Evolutionary conservation across 208 protist species (phyloP), one percentile per base, ranked within the genome.

Genomic region (Phytomonas serpens): DNA sequence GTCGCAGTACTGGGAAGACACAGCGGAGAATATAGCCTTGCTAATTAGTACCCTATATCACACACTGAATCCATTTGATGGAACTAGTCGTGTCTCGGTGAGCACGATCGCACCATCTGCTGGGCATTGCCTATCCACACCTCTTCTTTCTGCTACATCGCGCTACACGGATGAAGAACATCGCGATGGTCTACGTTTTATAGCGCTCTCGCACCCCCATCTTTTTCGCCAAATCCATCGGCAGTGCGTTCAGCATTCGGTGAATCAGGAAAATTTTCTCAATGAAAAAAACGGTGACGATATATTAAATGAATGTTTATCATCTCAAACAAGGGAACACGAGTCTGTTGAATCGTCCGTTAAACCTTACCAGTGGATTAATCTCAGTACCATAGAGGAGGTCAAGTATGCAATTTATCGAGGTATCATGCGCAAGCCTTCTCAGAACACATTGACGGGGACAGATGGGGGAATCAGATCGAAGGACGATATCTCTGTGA

Each of bases 1-100:
- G 85, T 86, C 90, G 27, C 88, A 92, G 73, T 61, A 77, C 37
- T 95, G 90, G 87, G 77, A 78, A 37, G 78, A 82, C 52, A 85
- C 80, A 19, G 65, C 73, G 9, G 77, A 87, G 36, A 84, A 83
- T 61, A 42, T 93, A 33, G 51, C 42, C 0, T 62, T 94, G 3
- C 79, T 94, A 33, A 51, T 95, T 6, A 75, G 77, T 75, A 76
- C 87, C 11, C 77, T 95, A 23, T 74, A 88, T 64, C 79, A 81
- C 29, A 93, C 90, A 29, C 74, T 95, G 10, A 85, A 93, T 77
- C 85, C 85, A 5, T 92, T 92, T 42, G 77, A 67, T 29, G 69
- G 70, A 4, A 86, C 83, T 69, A 85, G 81, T 27, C 74, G 78
- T 36, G 82, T 93, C 13, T 77, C 78, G 0, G 75, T 93, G 13